A percentile compares a stretch with the other conserved stretches of the same genome.
These are phyloP conservation scores for Phoenix roebelenii DNA, from an alignment of 176 grass and related monocot species.

Conservation along the genomic window DNA sequence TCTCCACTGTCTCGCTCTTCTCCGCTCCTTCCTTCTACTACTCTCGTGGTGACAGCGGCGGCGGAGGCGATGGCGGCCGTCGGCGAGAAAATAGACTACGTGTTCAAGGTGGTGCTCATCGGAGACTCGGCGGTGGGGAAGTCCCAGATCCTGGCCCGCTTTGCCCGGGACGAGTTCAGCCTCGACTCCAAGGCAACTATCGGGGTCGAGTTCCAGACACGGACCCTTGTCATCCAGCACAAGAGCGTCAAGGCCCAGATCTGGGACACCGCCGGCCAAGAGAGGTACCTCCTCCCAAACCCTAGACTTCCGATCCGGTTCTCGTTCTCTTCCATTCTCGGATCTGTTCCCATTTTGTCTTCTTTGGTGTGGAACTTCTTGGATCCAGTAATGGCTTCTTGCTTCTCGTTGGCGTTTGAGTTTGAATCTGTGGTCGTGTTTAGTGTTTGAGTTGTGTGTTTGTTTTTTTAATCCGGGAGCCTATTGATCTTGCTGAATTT, in stretches of 20 bases:
- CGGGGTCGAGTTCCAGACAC: conserved; percentile 27
- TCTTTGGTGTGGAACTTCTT: too few relatives aligned
- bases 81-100: conserved; percentile 43
- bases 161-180: conserved; percentile 22
- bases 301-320: too few relatives aligned
- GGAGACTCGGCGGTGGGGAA: conserved; percentile 55
- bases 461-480: too few relatives aligned
- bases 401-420: too few relatives aligned
- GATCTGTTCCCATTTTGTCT: background rate
- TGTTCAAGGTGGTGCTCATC: conserved; percentile 60
- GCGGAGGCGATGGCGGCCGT: background rate
- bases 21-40: background rate
- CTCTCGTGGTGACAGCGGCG: background rate
- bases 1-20: background rate
- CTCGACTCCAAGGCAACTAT: conserved; percentile 27
- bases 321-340: too few relatives aligned
- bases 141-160: conserved; percentile 47
- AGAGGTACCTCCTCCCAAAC: conserved; percentile 8
- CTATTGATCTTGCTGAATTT: too few relatives aligned
- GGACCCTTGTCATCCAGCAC: conserved; percentile 47
- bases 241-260: conserved; percentile 30
- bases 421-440: too few relatives aligned
- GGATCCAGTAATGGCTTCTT: too few relatives aligned
- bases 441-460: too few relatives aligned
- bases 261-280: conserved; percentile 26